A percentile compares a stretch with the other conserved stretches of the same genome.
These are phyloP conservation scores for Senna siamea DNA, from an alignment of 306 rosid genomes.

Conservation along the genomic window DNA sequence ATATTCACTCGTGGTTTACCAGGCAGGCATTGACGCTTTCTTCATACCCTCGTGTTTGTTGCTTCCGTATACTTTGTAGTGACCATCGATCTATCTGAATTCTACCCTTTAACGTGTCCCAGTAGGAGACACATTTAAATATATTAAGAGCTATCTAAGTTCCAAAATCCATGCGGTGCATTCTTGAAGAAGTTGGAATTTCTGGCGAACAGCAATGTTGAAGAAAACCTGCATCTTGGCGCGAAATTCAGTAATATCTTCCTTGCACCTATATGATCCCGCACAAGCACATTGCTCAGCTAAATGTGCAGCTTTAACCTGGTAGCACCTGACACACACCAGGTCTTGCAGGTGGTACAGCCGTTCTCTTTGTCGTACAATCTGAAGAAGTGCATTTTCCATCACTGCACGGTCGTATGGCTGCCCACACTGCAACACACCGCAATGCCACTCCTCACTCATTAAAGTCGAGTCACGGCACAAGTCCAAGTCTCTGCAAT, in stretches of 20 bases:
- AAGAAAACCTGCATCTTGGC: slow-evolving; percentile 67
- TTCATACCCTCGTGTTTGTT: too few relatives aligned
- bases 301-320: slow-evolving; percentile 87
- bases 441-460: slow-evolving; percentile 81
- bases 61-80: too few relatives aligned
- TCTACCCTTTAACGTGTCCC: too few relatives aligned
- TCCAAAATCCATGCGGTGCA: slow-evolving; percentile 81
- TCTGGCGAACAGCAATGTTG: slow-evolving; percentile 72
- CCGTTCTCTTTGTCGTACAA: slow-evolving; percentile 84
- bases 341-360: slow-evolving; percentile 84
- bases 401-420: slow-evolving; percentile 82
- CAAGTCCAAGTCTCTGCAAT: slow-evolving; percentile 88
- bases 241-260: slow-evolving; percentile 54
- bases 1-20: too few relatives aligned
- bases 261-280: slow-evolving; percentile 79
- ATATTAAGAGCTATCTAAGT: slow-evolving; percentile 24
- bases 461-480: slow-evolving; percentile 70
- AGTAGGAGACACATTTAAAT: too few relatives aligned
- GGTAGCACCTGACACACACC: slow-evolving; percentile 67
- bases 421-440: slow-evolving; percentile 87
- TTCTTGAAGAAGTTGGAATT: slow-evolving; percentile 81
- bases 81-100: too few relatives aligned
- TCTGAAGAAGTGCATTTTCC: slow-evolving; percentile 82
- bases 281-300: slow-evolving; percentile 85
- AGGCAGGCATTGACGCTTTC: too few relatives aligned